These are phyloP conservation scores for Fusarium chuoi DNA, from an alignment of 2,329 filamentous ascomycete genomes.

Conservation along the genomic window DNA sequence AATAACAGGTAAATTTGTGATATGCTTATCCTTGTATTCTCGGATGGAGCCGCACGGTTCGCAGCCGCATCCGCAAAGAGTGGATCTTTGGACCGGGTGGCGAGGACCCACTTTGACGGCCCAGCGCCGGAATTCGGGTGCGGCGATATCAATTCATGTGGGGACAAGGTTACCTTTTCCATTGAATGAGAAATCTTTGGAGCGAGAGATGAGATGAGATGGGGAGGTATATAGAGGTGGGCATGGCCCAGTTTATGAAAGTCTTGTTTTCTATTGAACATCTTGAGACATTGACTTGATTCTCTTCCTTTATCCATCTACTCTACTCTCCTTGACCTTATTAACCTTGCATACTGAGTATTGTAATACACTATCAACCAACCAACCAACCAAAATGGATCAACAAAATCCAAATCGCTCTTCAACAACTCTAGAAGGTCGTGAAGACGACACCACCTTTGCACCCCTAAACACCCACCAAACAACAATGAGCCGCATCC, in stretches of 20 bases:
- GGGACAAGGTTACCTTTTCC: background rate
- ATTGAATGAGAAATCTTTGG: background rate
- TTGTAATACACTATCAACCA: background rate
- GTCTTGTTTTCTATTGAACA: background rate
- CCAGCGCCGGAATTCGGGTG: slow-evolving; percentile 30
- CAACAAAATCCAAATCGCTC: slow-evolving; percentile 26
- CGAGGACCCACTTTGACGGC: slow-evolving; percentile 19
- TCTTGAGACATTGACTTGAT: slow-evolving; percentile 24
- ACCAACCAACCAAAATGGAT: slow-evolving; percentile 17
- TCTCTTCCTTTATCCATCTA: background rate
- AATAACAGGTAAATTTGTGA: background rate
- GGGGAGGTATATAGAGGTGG: slow-evolving; percentile 34
- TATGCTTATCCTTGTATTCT: slow-evolving; percentile 14
- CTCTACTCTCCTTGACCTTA: background rate
- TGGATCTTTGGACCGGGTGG: slow-evolving; percentile 1
- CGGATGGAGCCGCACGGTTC: slow-evolving; percentile 38
- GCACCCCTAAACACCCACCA: slow-evolving; percentile 39
- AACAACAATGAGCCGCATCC: slow-evolving; percentile 29
- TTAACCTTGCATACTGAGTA: background rate
- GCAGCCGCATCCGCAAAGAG: slow-evolving; percentile 19
- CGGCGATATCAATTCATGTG: slow-evolving; percentile 11
- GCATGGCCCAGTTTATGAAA: background rate
- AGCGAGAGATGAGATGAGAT: background rate
- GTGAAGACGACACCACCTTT: slow-evolving; percentile 28
- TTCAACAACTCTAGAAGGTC: slow-evolving; percentile 32